Evolutionary conservation across 1,284 basidiomycete species (phyloP).

Genomic region (Psilocybe mexicana): DNA sequence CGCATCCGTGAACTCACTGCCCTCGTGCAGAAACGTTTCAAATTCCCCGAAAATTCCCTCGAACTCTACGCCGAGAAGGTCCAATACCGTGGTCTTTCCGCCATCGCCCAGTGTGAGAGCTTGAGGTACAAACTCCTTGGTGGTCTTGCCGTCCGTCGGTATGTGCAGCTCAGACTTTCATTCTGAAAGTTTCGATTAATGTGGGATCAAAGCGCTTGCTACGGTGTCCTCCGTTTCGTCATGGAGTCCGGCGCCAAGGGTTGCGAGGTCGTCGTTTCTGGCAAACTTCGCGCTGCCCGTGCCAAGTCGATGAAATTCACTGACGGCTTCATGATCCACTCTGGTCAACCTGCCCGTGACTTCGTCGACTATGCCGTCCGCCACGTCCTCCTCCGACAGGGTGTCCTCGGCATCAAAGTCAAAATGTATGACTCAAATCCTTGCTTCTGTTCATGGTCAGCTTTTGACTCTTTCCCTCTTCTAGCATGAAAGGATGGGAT

Average conservation of each 20-base stretch:
- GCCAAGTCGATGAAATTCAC: constrained; percentile 99
- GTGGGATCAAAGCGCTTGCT: constrained; percentile 78
- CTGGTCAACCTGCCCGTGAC: constrained; percentile 96
- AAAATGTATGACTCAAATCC: constrained; percentile 77
- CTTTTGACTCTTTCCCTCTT: constrained; percentile 5
- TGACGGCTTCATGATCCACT: constrained; percentile 99
- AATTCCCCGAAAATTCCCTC: constrained; percentile 98
- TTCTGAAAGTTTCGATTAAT: neutral
- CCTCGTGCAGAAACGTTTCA: constrained; percentile 99
- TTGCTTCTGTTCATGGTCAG: neutral
- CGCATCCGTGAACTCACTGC: constrained; percentile 98
- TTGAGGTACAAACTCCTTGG: constrained; percentile 99
- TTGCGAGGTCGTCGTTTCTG: constrained; percentile 99
- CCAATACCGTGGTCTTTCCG: constrained; percentile 97
- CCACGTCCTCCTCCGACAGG: constrained; percentile 98
- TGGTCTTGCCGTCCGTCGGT: constrained; percentile 98
- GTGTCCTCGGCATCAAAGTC: constrained; percentile 99
- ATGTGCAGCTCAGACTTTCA: constrained; percentile 29
- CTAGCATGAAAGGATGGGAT: constrained; percentile 95
- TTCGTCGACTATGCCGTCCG: constrained; percentile 98
- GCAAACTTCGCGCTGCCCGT: constrained; percentile 99
- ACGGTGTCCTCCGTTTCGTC: constrained; percentile 99
- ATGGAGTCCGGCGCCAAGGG: constrained; percentile 99
- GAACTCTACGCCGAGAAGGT: constrained; percentile 99
- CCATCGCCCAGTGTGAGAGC: constrained; percentile 98